These are phyloP conservation scores for Kodamaea restingae DNA, from an alignment of 805 yeast genomes.

Conservation along the genomic window DNA sequence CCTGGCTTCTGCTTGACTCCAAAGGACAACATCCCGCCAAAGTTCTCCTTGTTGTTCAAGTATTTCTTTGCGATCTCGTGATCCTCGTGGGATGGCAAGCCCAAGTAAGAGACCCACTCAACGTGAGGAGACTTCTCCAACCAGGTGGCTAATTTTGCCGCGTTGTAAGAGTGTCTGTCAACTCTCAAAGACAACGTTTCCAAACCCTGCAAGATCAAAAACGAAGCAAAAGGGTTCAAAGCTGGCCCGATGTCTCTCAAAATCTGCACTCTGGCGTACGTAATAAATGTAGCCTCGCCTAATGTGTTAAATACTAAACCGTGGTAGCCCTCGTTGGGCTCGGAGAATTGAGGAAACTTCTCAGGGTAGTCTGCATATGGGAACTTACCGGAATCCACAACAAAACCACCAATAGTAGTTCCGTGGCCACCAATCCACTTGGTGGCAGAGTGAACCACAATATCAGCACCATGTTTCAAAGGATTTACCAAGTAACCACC, in stretches of 20 bases:
- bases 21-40: slow-evolving; percentile 85
- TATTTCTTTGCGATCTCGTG: slow-evolving; percentile 84
- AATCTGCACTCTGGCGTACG: slow-evolving; percentile 76
- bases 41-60: slow-evolving; percentile 48
- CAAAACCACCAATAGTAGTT: slow-evolving; percentile 87
- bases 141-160: slow-evolving; percentile 73
- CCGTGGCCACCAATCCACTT: slow-evolving; percentile 99
- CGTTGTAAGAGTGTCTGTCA: slow-evolving; percentile 85
- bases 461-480: slow-evolving; percentile 84
- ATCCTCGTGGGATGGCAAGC: slow-evolving; percentile 71
- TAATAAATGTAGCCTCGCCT: slow-evolving; percentile 75
- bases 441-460: slow-evolving; percentile 90
- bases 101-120: slow-evolving; percentile 89
- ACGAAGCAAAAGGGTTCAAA: slow-evolving; percentile 83
- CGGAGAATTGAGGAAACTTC: slow-evolving; percentile 85
- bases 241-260: slow-evolving; percentile 91
- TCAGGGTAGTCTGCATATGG: slow-evolving; percentile 84
- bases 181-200: slow-evolving; percentile 92
- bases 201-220: slow-evolving; percentile 83
- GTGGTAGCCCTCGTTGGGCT: slow-evolving; percentile 92
- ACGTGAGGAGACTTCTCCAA: slow-evolving; percentile 73
- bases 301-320: slow-evolving; percentile 77
- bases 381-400: slow-evolving; percentile 88
- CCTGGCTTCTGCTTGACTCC: slow-evolving; percentile 78
- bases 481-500: slow-evolving; percentile 89